Conservation (phyloP, 2,329 filamentous ascomycete species). For the Monilinia vaccinii-corymbosi region DNA sequence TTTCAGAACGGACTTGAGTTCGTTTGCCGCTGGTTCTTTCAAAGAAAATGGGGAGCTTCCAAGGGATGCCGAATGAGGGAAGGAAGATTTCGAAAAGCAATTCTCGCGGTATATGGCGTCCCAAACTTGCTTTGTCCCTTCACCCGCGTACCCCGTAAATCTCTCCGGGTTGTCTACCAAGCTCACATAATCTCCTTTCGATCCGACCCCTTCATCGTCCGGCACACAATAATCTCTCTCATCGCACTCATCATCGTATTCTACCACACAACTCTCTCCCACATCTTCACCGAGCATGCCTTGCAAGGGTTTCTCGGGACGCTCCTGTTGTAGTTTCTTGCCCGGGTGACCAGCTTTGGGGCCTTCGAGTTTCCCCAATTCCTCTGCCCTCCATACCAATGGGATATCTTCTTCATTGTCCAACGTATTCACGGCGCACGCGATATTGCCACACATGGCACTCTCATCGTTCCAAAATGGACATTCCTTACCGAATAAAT, state of each 20-base stretch:
- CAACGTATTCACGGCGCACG: conserved; percentile 88
- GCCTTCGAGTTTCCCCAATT: conserved; percentile 85
- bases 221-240: conserved; percentile 94
- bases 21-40: conserved; percentile 41
- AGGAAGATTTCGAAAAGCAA: conserved; percentile 70
- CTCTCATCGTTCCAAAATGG: conserved; percentile 94
- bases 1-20: conserved; percentile 53
- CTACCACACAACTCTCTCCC: conserved; percentile 91
- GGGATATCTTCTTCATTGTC: conserved; percentile 95
- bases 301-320: conserved; percentile 64
- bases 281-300: conserved; percentile 78
- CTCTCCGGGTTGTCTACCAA: conserved; percentile 87
- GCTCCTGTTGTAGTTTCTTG: conserved; percentile 60
- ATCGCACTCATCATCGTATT: conserved; percentile 96
- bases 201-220: conserved; percentile 79
- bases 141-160: conserved; percentile 87
- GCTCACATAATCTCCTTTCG: conserved; percentile 94
- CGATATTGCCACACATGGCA: conserved; percentile 94
- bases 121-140: conserved; percentile 84
- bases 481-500: conserved; percentile 88
- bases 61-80: conserved; percentile 48
- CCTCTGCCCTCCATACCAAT: conserved; percentile 79
- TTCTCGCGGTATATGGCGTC: conserved; percentile 95
- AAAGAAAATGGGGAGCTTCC: conserved; percentile 33
- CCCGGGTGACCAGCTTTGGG: conserved; percentile 85